Conservation (phyloP, 2,329 filamentous ascomycete genomes). For the Penicillium rolfsii region DNA sequence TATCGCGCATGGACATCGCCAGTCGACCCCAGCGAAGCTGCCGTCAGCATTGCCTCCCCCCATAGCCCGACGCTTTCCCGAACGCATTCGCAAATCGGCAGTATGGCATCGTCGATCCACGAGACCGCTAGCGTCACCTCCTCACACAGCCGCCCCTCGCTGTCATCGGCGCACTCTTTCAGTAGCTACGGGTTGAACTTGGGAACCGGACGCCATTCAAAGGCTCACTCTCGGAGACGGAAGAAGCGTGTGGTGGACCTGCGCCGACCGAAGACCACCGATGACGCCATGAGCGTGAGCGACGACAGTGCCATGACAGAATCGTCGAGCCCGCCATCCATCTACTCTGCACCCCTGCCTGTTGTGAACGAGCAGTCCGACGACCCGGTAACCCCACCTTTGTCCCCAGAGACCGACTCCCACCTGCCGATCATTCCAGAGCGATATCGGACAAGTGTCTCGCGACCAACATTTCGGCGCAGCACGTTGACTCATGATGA, state of each 20-base stretch:
- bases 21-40: conserved; percentile 68
- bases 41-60: conserved; percentile 44
- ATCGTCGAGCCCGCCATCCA: conserved; percentile 49
- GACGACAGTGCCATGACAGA: conserved; percentile 49
- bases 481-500: conserved; percentile 29
- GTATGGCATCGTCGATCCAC: conserved; percentile 70
- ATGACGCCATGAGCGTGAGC: conserved; percentile 47
- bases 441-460: conserved; percentile 36
- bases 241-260: conserved; percentile 56
- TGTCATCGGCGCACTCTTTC: conserved; percentile 38
- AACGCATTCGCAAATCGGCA: conserved; percentile 66
- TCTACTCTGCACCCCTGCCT: conserved; percentile 57
- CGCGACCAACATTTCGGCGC: conserved; percentile 30
- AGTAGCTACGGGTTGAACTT: conserved; percentile 46
- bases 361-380: conserved; percentile 64
- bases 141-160: conserved; percentile 61
- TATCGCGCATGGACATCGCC: conserved; percentile 90
- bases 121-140: conserved; percentile 70
- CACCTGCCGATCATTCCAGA: conserved; percentile 42
- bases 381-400: conserved; percentile 57
- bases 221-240: conserved; percentile 48
- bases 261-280: conserved; percentile 46
- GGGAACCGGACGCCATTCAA: conserved; percentile 48
- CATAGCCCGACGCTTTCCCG: conserved; percentile 60
- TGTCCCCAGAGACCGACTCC: conserved; percentile 47